Evolutionary conservation across 192 early-diverging fungal species (phyloP).

Genomic region (Obelidium mucronatum): DNA sequence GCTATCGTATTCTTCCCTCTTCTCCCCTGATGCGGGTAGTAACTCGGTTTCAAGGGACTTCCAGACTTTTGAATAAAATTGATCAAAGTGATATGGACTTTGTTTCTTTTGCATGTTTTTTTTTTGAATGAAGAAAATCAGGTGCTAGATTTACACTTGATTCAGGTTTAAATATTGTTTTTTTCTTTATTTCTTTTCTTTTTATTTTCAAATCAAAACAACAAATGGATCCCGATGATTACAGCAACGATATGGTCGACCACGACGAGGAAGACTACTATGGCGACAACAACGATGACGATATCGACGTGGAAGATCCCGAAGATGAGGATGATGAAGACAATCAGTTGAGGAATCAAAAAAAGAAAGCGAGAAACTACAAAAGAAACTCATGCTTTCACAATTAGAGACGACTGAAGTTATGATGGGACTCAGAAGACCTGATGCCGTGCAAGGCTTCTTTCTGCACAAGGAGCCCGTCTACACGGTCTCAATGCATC

Average conservation of each 20-base stretch:
- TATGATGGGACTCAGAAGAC: conserved; percentile 45
- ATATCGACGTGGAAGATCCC: conserved; percentile 28
- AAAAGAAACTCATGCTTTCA: too few relatives aligned
- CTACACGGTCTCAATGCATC: conserved; percentile 84
- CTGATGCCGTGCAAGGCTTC: conserved; percentile 93
- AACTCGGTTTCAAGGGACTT: not conserved
- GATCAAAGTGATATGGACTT: not conserved
- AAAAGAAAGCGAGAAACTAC: conserved; percentile 17
- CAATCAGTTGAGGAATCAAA: too few relatives aligned
- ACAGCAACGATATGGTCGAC: conserved; percentile 24
- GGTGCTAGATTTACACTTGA: too few relatives aligned
- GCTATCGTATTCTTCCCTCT: too few relatives aligned
- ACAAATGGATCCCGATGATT: conserved; percentile 22
- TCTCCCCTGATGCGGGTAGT: not conserved
- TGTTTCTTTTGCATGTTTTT: not conserved
- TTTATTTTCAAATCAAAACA: conserved; percentile 11
- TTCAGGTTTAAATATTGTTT: too few relatives aligned
- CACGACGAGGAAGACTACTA: conserved; percentile 38
- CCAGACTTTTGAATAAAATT: not conserved
- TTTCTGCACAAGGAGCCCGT: conserved; percentile 91
- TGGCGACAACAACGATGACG: conserved; percentile 21
- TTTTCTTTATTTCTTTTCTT: conserved; percentile 3
- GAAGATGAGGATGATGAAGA: conserved; percentile 45
- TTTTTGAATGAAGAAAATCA: too few relatives aligned
- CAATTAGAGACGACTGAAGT: conserved; percentile 40